Evolutionary conservation across 2,329 filamentous ascomycete genomes (phyloP), one percentile per base, ranked within the genome.

Genomic region (Ceratocystiopsis brevicomis): DNA sequence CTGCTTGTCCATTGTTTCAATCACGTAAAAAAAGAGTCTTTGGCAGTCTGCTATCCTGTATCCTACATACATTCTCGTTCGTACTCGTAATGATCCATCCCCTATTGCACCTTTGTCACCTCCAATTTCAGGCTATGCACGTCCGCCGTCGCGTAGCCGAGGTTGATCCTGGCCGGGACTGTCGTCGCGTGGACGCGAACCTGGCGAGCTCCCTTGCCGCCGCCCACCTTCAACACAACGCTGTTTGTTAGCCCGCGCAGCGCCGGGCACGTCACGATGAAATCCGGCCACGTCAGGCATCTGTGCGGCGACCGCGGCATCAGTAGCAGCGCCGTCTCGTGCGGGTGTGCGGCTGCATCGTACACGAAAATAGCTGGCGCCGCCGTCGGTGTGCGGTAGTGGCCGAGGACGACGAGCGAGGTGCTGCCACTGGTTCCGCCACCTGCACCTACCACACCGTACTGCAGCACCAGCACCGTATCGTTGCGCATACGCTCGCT

Each of bases 391-490:
- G n/a, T 8, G n/a, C 37, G 39, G 40, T 46, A 46, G 32, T 44
- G 32, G 32, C 45, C 44, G 18, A 46, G 39, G 6, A 45, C 37
- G 32, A 42, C 38, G 21, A 47, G 42, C 19, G 19, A 21, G 4
- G 19, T 21, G 19, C 19, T 6, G 6, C 19, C 6, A 6, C 6
- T 21, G 19, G 19, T 6, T 21, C 19, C 19, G 19, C 19, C 19
- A 6, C 19, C 19, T 21, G 19, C 19, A 21, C 19, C 19, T 6
- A 6, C 19, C 19, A 21, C 19, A 21, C 19, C 6, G 19, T 4
- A 48, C 16, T 40, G 39, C 2, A 47, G 17, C 11, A 40, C 42
- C 13, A 48, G 38, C 4, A 48, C 47, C 44, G 46, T 48, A 36
- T 44, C 38, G 41, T 46, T 46, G 32, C 42, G 45, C 4, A 38